Base-by-base conservation (phyloP, 352 stramenopile genomes). In the Phytopythium vexans region DNA sequence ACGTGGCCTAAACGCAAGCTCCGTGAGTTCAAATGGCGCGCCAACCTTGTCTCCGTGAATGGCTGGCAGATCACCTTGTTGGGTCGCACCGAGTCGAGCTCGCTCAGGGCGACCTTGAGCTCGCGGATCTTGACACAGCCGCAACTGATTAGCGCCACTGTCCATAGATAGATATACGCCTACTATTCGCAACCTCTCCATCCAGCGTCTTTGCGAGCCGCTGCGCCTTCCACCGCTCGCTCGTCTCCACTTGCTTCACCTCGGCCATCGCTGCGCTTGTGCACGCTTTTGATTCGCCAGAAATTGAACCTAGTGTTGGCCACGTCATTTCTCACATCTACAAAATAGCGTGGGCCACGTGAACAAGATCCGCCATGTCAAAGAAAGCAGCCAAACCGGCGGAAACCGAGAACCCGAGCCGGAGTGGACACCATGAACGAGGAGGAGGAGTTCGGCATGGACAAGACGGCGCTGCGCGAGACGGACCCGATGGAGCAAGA, bases 371-470 rank as follows among this genome's bases (percentile, higher is more conserved):
- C 42, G 1, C 10, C n/a, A 37, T 49, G 16, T 36, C 42, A 12
- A 38, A 11, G 31, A 37, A 32, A 47, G n/a, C 41, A 33, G 7
- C 41, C 31, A 48, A 48, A 27, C 16, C 42, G 9, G 40, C 14
- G 21, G 21, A 27, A 41, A 41, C 8, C 12, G 37, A 43, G 39
- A 45, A 54, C 32, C n/a, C 44, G 10, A 14, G 14, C 14, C n/a
- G 4, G 4, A 2, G 43, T 44, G 47, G 47, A 52, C 16, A 34
- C 15, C 4, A 68, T 72, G 68, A 71, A 72, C 54, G 72, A 82
- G 38, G 81, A 88, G 45, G 77, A 91, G 41, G 80, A 91, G 61
- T 91, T 88, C 55, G 77, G 80, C 14, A 79, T 88, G 74, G 72
- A 62, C 65, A 80, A 82, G 58, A 67, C 64, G 48, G 62, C 66